These are phyloP conservation scores for Pichia sp. DNA, from an alignment of 1,139 yeast species.

Conservation along the genomic window DNA sequence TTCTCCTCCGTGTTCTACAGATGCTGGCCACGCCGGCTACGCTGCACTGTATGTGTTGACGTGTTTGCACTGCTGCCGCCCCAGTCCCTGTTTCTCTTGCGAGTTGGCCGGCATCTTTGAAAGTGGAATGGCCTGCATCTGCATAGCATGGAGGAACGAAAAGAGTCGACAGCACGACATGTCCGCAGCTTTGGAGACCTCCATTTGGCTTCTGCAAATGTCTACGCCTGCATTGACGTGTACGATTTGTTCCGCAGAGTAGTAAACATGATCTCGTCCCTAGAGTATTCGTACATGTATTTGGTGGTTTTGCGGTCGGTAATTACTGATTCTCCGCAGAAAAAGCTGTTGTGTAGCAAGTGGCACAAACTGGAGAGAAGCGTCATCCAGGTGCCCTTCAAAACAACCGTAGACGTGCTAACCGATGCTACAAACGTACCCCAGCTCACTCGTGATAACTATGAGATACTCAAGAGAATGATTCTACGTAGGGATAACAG, in stretches of 20 bases:
- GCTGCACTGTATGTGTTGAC: neutral
- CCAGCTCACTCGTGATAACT: neutral
- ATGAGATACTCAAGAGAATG: neutral
- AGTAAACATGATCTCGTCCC: constrained; percentile 1
- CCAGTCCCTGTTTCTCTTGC: neutral
- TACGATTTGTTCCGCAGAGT: constrained; percentile 4
- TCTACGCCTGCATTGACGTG: constrained; percentile 4
- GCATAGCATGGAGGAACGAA: constrained; percentile 3
- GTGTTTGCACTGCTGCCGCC: neutral
- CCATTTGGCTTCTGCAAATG: constrained; percentile 1
- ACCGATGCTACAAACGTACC: neutral
- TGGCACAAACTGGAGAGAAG: neutral
- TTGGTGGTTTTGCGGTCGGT: neutral
- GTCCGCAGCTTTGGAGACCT: constrained; percentile 5
- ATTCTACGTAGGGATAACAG: neutral
- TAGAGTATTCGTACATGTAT: constrained; percentile 3
- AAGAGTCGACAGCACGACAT: constrained; percentile 2
- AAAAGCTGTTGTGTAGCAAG: neutral
- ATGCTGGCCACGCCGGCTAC: neutral
- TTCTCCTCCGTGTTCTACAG: neutral
- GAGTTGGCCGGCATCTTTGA: no score
- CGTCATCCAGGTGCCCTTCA: neutral
- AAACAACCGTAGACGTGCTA: constrained; percentile 1
- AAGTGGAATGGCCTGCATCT: no score
- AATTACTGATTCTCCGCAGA: neutral